A percentile compares a stretch with the other conserved stretches of the same genome.
phyloP scores from a whole-genome alignment of 305 asterid genomes.

The Fraxinus paxiana region DNA sequence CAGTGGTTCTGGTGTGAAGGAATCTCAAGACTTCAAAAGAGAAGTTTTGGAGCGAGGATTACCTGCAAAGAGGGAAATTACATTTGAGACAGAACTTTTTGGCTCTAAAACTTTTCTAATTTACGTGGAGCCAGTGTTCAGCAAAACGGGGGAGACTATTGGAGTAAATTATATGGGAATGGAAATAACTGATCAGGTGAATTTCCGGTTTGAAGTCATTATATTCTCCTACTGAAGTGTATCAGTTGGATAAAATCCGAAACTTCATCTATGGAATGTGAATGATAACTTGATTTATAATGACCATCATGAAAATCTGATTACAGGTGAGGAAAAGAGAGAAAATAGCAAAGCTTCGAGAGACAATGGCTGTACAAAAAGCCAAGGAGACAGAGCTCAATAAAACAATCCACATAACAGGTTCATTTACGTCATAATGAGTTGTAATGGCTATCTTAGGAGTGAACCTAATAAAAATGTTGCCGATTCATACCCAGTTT shows the following conservation, averaged over 20 bases:
- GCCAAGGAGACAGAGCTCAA: constrained; percentile 92
- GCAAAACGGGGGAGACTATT: constrained; percentile 76
- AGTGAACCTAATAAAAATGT: neutral
- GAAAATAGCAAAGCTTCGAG: constrained; percentile 75
- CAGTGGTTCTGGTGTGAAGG: constrained; percentile 79
- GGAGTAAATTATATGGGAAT: constrained; percentile 96
- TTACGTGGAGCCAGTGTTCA: constrained; percentile 74
- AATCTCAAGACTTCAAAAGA: constrained; percentile 80
- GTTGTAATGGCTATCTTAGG: neutral
- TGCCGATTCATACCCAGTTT: neutral
- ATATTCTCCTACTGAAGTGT: neutral
- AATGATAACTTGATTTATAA: neutral
- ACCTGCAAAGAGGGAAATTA: constrained; percentile 87
- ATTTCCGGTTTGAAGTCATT: neutral
- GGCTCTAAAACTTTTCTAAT: constrained; percentile 73
- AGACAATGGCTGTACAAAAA: constrained; percentile 87
- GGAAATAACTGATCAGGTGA: constrained; percentile 89
- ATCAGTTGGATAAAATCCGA: neutral
- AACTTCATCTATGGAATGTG: neutral
- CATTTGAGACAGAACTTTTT: constrained; percentile 76
- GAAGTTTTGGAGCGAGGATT: constrained; percentile 77
- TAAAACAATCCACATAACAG: constrained; percentile 87
- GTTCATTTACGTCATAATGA: constrained; percentile 26
- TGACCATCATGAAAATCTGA: neutral
- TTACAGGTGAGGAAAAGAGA: constrained; percentile 72